Percentiles rank a stretch among this genome's conserved stretches.
These are phyloP conservation scores for Nicotiana tabacum DNA, from an alignment of 257 asterid genomes.

Conservation along the genomic window DNA sequence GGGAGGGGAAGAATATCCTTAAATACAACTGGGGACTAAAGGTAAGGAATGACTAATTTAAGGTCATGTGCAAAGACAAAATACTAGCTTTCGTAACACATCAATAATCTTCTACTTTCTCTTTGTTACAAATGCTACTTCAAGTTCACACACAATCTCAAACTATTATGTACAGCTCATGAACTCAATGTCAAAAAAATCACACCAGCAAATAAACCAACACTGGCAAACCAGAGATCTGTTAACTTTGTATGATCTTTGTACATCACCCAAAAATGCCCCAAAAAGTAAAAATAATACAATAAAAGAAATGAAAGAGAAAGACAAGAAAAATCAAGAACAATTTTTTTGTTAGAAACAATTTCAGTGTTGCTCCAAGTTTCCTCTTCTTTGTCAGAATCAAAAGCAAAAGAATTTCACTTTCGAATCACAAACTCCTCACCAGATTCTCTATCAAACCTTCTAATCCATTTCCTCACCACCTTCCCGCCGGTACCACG, in stretches of 20 bases:
- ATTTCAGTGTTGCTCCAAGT: no score
- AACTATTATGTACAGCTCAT: background rate
- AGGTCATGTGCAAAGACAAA: no score
- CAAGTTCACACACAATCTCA: background rate
- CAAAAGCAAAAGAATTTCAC: slow-evolving; percentile 2
- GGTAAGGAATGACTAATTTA: no score
- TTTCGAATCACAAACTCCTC: slow-evolving; percentile 9
- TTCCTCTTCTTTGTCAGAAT: no score
- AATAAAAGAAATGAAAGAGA: no score
- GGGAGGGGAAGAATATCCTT: no score
- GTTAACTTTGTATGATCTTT: background rate
- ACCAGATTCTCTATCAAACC: slow-evolving; percentile 9
- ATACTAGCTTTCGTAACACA: background rate
- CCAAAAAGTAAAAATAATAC: background rate
- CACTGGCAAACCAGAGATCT: background rate
- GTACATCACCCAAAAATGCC: slow-evolving; percentile 1
- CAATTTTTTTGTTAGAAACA: no score
- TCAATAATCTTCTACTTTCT: background rate
- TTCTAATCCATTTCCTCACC: slow-evolving; percentile 12
- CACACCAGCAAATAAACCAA: background rate
- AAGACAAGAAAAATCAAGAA: no score
- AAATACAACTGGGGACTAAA: no score
- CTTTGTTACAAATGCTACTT: background rate
- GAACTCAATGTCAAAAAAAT: background rate
- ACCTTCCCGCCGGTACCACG: background rate